Evolutionary conservation across 2,329 filamentous ascomycete genomes (phyloP), one percentile per base, ranked within the genome.

Genomic region (Phaeophleospora eucalypticola): DNA sequence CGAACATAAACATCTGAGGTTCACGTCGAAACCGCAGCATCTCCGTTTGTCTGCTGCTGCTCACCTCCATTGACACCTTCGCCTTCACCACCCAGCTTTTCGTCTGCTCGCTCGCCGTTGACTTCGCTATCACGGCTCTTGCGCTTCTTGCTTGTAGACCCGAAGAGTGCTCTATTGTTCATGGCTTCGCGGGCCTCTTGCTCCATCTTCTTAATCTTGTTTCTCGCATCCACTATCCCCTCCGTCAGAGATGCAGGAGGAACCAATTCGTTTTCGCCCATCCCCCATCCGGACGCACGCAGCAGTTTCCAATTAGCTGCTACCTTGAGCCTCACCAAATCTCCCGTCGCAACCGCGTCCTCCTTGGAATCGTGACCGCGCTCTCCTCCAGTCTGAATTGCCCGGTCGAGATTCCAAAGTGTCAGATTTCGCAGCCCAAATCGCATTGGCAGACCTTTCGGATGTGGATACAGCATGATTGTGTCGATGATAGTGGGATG

Each of bases 401-500:
- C 79, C 19, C 83, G 77, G 46, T 83, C 78, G 4, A 98, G 77
- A 50, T 86, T 73, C n/a, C 70, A 74, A 39, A 82, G 78, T 63
- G 84, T 83, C 0, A 98, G 79, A 49, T 73, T 73, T 62, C 87
- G 89, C n/a, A 98, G 78, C 2, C 86, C 80, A 58, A 87, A 78
- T 7, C 93, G 83, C 44, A 83, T 77, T 0, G 93, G 93, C 1
- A 96, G 71, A 1, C 89, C 89, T 14, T 73, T 74, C 12, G 76
- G 81, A 61, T 95, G 89, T 0, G 90, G 89, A 64, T 81, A 98
- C 0, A 96, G 76, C 0, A 96, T 70, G 0, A 89, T 82, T 0
- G 90, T 96, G 66, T 97, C 91, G 59, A 96, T 79, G 44, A 96
- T 76, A 0, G 80, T 86, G 0, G 86, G 87, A 59, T 97, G 93